Evolutionary conservation across 1,284 basidiomycete species (phyloP).

Genomic region (Hortiboletus rubellus): DNA sequence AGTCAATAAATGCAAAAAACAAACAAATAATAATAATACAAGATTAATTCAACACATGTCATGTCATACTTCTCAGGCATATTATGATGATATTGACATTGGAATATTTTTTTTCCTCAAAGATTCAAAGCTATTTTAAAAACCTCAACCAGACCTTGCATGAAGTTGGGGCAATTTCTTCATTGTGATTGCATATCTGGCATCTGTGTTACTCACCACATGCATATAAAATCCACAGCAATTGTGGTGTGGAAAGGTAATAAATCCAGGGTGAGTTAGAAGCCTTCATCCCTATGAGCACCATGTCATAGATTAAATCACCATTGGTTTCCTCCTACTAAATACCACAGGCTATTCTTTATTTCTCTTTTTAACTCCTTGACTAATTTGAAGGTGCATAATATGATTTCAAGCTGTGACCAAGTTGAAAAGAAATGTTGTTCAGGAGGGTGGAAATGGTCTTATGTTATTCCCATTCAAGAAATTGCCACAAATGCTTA

Average conservation of each 20-base stretch:
- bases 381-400: not conserved
- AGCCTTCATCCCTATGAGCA: slow-evolving; percentile 6
- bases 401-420: not conserved
- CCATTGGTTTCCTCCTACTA: no score
- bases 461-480: slow-evolving; percentile 2
- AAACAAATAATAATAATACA: not conserved
- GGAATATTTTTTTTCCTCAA: no score
- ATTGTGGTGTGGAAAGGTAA: not conserved
- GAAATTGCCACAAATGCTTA: not conserved
- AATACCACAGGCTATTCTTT: no score
- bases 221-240: slow-evolving; percentile 6
- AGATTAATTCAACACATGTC: slow-evolving; percentile 1
- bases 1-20: no score
- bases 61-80: slow-evolving; percentile 13
- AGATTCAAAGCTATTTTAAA: no score
- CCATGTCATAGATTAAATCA: not conserved
- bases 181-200: not conserved
- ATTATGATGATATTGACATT: not conserved
- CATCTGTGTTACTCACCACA: no score
- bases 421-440: not conserved
- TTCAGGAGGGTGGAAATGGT: not conserved
- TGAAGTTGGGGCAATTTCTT: fast-evolving
- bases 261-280: slow-evolving; percentile 1
- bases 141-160: no score
- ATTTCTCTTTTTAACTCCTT: no score